A percentile compares a stretch with the other conserved stretches of the same genome.
Conservation (phyloP, 176 grass and related monocot species). For the Bonia amplexicaulis region DNA sequence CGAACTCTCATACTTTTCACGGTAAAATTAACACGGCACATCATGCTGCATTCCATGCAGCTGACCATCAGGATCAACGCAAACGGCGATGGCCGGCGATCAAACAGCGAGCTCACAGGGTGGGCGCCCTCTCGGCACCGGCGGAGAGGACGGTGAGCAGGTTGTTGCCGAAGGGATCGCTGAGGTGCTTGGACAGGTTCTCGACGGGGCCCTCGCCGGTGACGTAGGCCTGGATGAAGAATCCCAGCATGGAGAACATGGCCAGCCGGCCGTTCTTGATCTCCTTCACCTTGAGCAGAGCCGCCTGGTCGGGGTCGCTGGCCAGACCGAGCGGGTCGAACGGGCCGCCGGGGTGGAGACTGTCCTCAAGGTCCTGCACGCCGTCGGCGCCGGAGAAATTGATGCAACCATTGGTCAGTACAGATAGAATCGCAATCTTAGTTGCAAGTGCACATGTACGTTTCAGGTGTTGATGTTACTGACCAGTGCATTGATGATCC, state of each 20-base stretch:
- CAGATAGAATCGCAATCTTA: neutral
- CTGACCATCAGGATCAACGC: neutral
- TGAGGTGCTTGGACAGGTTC: slow-evolving; percentile 87
- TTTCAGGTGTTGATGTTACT: neutral
- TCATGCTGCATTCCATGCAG: neutral
- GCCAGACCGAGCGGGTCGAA: slow-evolving; percentile 80
- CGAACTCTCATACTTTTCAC: slow-evolving; percentile 3
- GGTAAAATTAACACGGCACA: slow-evolving; percentile 23
- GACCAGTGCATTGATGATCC: slow-evolving; percentile 89
- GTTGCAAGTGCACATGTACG: neutral
- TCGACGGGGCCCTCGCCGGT: slow-evolving; percentile 92
- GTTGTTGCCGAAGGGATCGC: slow-evolving; percentile 98
- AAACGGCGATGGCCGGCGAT: neutral
- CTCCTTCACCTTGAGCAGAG: slow-evolving; percentile 95
- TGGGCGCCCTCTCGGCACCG: slow-evolving; percentile 76
- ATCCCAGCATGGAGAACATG: slow-evolving; percentile 94
- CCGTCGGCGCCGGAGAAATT: neutral
- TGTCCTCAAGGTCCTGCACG: slow-evolving; percentile 76
- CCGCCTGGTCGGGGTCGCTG: slow-evolving; percentile 83
- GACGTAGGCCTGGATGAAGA: slow-evolving; percentile 99
- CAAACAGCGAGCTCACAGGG: slow-evolving; percentile 45
- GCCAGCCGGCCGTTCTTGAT: slow-evolving; percentile 97
- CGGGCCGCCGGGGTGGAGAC: slow-evolving; percentile 86
- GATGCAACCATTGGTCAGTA: neutral
- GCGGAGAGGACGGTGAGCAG: slow-evolving; percentile 97